Percentiles rank a stretch among this genome's conserved stretches.
phyloP scores from a whole-genome alignment of 257 asterid genomes.

The Nicotiana tomentosiformis region DNA sequence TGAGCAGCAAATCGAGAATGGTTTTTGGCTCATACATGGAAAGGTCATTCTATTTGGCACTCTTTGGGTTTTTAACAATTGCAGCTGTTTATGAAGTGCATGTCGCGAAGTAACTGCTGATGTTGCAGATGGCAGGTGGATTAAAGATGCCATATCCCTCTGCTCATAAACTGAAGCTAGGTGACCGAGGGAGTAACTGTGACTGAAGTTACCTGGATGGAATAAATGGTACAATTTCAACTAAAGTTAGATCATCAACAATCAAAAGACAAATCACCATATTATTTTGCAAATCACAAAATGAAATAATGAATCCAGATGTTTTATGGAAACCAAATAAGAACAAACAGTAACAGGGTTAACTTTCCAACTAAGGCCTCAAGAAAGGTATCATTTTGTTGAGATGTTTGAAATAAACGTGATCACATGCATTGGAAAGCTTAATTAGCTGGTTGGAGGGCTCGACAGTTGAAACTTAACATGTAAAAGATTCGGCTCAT shows the following conservation, averaged over 20 bases:
- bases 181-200: neutral
- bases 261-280: neutral
- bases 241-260: neutral
- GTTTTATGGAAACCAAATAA: neutral
- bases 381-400: neutral
- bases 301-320: neutral
- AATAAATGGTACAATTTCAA: neutral
- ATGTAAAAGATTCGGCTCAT: neutral
- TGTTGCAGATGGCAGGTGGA: constrained; percentile 33
- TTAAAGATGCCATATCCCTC: constrained; percentile 38
- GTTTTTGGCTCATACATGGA: neutral
- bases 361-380: neutral
- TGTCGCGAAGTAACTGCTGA: constrained; percentile 24
- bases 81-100: constrained; percentile 25
- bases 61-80: constrained; percentile 25
- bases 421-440: neutral
- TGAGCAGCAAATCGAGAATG: constrained; percentile 29
- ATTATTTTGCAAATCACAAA: neutral
- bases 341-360: neutral
- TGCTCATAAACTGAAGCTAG: constrained; percentile 19
- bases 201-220: constrained; percentile 27
- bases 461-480: neutral
- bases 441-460: neutral
- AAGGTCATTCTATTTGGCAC: constrained; percentile 16
- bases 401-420: neutral